Conservation (phyloP, 1,139 yeast genomes). For the Candida tetrigidarum region DNA sequence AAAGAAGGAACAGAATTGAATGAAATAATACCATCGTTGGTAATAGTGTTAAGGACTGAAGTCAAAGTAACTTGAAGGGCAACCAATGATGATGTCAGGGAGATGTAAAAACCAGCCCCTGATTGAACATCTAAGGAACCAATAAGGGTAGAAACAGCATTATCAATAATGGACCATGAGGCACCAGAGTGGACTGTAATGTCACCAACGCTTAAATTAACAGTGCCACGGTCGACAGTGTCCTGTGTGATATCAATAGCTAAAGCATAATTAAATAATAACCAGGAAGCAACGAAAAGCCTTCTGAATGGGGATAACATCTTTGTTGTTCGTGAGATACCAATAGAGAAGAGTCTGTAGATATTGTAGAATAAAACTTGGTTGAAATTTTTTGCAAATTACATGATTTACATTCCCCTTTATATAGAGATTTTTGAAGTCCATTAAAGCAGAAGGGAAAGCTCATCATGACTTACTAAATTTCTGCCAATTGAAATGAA, state of each 20-base stretch:
- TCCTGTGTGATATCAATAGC: conserved; percentile 10
- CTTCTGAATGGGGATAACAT: background rate
- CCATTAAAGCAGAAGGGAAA: no score
- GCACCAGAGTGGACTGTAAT: no score
- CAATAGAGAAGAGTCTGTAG: no score
- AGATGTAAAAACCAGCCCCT: conserved; percentile 28
- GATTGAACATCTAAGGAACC: conserved; percentile 25
- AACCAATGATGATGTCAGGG: conserved; percentile 7
- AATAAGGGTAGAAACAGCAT: conserved; percentile 26
- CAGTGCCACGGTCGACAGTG: conserved; percentile 22
- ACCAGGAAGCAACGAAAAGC: background rate
- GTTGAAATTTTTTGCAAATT: no score
- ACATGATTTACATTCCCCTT: no score
- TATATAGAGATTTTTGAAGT: no score
- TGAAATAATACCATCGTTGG: conserved; percentile 28
- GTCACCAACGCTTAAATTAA: conserved; percentile 25
- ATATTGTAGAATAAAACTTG: no score
- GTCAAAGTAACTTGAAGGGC: conserved; percentile 19
- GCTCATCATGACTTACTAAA: no score
- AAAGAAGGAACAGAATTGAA: conserved; percentile 25
- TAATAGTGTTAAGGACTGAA: conserved; percentile 18
- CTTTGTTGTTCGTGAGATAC: background rate
- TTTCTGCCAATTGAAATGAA: no score
- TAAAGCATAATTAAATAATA: background rate
- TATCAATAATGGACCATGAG: conserved; percentile 37